Base-by-base conservation (phyloP, 202 grass and related monocot species). In the Schoenoplectus tabernaemontani region DNA sequence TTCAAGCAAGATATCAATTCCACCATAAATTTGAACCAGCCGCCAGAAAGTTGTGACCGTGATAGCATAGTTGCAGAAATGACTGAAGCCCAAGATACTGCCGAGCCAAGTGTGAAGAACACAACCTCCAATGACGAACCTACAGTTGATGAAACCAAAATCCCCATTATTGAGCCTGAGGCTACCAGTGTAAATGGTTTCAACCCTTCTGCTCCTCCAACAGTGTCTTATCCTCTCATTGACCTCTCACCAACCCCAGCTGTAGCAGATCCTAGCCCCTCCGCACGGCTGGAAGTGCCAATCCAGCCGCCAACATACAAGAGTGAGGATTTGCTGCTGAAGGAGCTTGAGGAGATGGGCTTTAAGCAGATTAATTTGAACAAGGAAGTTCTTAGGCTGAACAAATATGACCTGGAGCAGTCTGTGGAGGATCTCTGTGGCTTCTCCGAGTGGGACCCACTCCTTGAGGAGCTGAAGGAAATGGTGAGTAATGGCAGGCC, bases 351-450 rank as follows among this genome's bases (percentile, higher is more conserved):
- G 83, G 60, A 76, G 4, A 91, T 93, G 86, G 94, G 94, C 43
- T 97, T 97, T 24, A 76, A 50, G 73, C 84, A 89, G 57, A 57
- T 64, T 78, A 87, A 92, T 32, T 84, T 97, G 62, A 97, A 97
- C 86, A 97, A 88, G 74, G 82, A 97, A 58, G 73, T 97, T 60
- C 87, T 97, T 32, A 85, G 87, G 84, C 59, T 77, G 80, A 93
- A 97, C n/a, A 82, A 89, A 46, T 92, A 93, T 23, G 64, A 94
- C 51, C 23, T 97, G 74, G 89, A 90, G 61, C 78, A 87, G 58
- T 89, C 86, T 66, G 43, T 94, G 2, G 62, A 78, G n/a, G 91
- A 97, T 64, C 89, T 97, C 5, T 92, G 83, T 33, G 57, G 83
- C 50, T 83, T 87, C 19, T 5, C 85, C 0, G 91, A 92, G 65